A percentile compares a stretch with the other conserved stretches of the same genome.
Evolutionary conservation across 108 stramenopile species (phyloP).

Genomic region (Stephanodiscus triporus): DNA sequence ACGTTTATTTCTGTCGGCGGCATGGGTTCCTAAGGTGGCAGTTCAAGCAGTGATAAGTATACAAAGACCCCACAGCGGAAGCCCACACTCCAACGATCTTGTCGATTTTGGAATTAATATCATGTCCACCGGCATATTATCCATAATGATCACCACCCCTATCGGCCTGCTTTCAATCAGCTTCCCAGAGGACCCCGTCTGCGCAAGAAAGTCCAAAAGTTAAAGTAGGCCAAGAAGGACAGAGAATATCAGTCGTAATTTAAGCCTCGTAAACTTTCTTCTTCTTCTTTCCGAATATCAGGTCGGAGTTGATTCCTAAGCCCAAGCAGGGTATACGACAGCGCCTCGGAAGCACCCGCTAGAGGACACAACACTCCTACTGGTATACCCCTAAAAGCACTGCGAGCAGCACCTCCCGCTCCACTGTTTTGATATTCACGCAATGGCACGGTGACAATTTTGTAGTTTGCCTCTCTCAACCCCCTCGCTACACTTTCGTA

Average conservation of each 20-base stretch:
- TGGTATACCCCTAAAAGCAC: slow-evolving; percentile 76
- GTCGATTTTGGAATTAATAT: not conserved
- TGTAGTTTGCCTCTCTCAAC: slow-evolving; percentile 80
- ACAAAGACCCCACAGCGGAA: slow-evolving; percentile 8
- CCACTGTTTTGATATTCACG: slow-evolving; percentile 71
- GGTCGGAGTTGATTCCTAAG: slow-evolving; percentile 83
- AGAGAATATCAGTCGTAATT: not conserved
- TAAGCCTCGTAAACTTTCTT: slow-evolving; percentile 40
- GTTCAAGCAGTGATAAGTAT: slow-evolving; percentile 55
- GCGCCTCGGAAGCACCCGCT: slow-evolving; percentile 79
- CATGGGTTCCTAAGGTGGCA: slow-evolving; percentile 61
- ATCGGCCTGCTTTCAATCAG: slow-evolving; percentile 29
- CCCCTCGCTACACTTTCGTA: slow-evolving; percentile 71
- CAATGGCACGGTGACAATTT: slow-evolving; percentile 74
- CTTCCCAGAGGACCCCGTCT: slow-evolving; percentile 15
- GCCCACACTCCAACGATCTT: not conserved
- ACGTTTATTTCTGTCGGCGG: slow-evolving; percentile 42
- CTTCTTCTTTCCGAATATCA: slow-evolving; percentile 82
- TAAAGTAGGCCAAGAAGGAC: not conserved
- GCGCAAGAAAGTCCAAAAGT: not conserved
- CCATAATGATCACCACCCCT: slow-evolving; percentile 34
- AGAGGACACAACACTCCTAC: slow-evolving; percentile 75
- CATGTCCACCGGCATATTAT: slow-evolving; percentile 20
- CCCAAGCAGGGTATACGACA: slow-evolving; percentile 79
- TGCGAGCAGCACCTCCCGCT: slow-evolving; percentile 62